phyloP scores from a whole-genome alignment of 768 basidiomycete genomes.

The Psilocybe sp. region DNA sequence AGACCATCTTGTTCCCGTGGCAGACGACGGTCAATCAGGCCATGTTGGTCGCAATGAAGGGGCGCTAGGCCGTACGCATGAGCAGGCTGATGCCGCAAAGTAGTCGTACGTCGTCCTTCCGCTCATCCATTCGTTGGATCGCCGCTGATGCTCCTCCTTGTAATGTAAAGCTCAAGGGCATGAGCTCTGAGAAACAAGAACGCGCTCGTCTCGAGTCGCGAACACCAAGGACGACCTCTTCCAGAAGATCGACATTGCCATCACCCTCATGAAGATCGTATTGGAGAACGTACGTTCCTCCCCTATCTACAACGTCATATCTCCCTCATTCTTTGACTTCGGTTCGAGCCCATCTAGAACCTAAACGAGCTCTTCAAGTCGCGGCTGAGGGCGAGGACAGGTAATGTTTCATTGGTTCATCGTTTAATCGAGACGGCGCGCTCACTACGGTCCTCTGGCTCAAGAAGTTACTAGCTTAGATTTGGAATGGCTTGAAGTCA shows the following conservation, averaged over 20 bases:
- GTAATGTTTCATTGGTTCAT: too few relatives aligned
- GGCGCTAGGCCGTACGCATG: constrained; percentile 74
- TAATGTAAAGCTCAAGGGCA: constrained; percentile 67
- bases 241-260: constrained; percentile 96
- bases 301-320: neutral
- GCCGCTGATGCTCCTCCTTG: constrained; percentile 2
- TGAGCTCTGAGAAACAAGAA: constrained; percentile 76
- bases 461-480: too few relatives aligned
- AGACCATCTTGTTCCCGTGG: constrained; percentile 77
- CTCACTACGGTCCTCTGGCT: too few relatives aligned
- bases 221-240: constrained; percentile 95
- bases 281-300: constrained; percentile 82
- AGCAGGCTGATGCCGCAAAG: constrained; percentile 84
- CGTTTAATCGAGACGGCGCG: too few relatives aligned
- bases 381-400: too few relatives aligned
- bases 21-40: constrained; percentile 81
- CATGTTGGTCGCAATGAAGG: constrained; percentile 90
- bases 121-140: neutral
- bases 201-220: constrained; percentile 91
- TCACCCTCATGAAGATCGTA: constrained; percentile 96
- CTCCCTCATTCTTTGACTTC: neutral
- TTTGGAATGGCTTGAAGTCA: too few relatives aligned
- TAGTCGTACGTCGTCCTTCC: constrained; percentile 58
- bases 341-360: constrained; percentile 97
- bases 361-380: constrained; percentile 86